A percentile compares a stretch with the other conserved stretches of the same genome.
Evolutionary conservation across 1,284 basidiomycete species (phyloP).

Genomic region (Cryptococcus jaspeensis): DNA sequence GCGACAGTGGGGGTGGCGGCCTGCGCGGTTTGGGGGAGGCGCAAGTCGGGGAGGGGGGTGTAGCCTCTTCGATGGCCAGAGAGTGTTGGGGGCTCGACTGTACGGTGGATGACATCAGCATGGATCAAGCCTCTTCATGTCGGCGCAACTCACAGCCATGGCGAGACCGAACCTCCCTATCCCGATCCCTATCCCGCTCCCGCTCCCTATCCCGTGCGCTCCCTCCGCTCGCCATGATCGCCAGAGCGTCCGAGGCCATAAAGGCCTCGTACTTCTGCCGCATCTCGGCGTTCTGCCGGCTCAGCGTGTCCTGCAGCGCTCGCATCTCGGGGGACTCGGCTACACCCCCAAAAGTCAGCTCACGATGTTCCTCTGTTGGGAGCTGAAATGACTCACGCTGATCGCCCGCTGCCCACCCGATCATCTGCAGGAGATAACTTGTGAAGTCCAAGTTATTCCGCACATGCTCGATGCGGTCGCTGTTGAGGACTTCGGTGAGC

Average conservation of each 20-base stretch:
- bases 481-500: slow-evolving; percentile 26
- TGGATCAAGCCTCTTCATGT: neutral
- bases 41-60: neutral
- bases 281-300: slow-evolving; percentile 23
- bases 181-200: slow-evolving; percentile 2
- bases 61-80: neutral
- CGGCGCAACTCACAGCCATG: neutral
- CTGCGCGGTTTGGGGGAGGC: slow-evolving; percentile 1
- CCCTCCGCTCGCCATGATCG: slow-evolving; percentile 16
- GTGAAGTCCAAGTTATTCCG: slow-evolving; percentile 31
- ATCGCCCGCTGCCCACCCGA: slow-evolving; percentile 25
- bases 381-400: slow-evolving; percentile 19
- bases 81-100: neutral
- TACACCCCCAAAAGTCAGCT: neutral
- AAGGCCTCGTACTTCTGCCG: slow-evolving; percentile 29
- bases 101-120: neutral
- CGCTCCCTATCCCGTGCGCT: neutral
- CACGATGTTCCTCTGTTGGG: no score
- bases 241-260: slow-evolving; percentile 28
- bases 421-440: slow-evolving; percentile 35
- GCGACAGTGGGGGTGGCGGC: neutral
- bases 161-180: no score
- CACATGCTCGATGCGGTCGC: slow-evolving; percentile 35
- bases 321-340: slow-evolving; percentile 17
- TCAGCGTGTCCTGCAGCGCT: slow-evolving; percentile 28